Evolutionary conservation across 257 asterid species (phyloP).

Genomic region (Nicotiana tomentosiformis): DNA sequence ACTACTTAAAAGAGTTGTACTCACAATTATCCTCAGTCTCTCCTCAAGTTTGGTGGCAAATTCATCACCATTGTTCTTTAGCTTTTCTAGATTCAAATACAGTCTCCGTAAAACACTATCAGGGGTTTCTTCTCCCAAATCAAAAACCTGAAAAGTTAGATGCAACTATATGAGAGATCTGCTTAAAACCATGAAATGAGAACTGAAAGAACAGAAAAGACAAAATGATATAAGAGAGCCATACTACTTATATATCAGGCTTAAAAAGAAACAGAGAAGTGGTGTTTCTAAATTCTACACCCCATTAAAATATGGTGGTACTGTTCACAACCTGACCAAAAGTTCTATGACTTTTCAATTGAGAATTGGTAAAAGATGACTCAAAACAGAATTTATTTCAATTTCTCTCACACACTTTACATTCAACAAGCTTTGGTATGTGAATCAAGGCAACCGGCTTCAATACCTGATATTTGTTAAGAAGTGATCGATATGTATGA

Average conservation of each 20-base stretch:
- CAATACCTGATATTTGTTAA: slow-evolving; percentile 68
- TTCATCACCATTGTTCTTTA: slow-evolving; percentile 56
- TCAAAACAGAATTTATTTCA: neutral
- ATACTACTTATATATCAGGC: neutral
- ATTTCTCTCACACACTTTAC: neutral
- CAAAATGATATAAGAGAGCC: neutral
- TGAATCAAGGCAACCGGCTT: neutral
- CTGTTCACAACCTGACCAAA: neutral
- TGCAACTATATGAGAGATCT: neutral
- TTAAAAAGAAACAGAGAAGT: neutral
- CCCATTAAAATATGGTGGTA: neutral
- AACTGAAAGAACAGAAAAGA: neutral
- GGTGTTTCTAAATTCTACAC: neutral
- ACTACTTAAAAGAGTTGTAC: slow-evolving; percentile 21
- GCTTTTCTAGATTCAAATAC: slow-evolving; percentile 56
- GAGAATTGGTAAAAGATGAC: neutral
- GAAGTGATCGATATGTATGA: slow-evolving; percentile 50
- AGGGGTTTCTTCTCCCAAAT: slow-evolving; percentile 83
- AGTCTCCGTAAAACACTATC: slow-evolving; percentile 51
- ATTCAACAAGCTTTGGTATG: neutral
- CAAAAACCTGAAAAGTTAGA: slow-evolving; percentile 56
- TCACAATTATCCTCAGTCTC: slow-evolving; percentile 71
- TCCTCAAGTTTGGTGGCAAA: slow-evolving; percentile 46
- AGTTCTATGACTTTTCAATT: neutral
- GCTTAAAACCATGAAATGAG: neutral